Evolutionary conservation across 768 basidiomycete species (phyloP), one percentile per base, ranked within the genome.

Genomic region (Naganishia vishniacii): DNA sequence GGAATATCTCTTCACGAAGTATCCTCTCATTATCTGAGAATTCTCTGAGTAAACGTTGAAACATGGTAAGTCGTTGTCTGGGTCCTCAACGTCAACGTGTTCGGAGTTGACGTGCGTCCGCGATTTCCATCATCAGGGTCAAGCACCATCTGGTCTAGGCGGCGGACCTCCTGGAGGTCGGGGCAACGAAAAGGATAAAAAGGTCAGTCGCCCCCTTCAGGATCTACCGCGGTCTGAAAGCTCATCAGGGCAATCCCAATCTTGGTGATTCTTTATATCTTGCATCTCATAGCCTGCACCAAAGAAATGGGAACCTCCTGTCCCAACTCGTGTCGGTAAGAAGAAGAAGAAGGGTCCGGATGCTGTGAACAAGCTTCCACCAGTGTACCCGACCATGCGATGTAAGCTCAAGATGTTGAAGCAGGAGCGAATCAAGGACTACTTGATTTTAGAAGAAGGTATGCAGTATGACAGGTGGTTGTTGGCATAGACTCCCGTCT

Each of bases 221-320:
- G n/a, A n/a, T n/a, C n/a, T n/a, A n/a, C n/a, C n/a, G n/a, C n/a
- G n/a, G n/a, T n/a, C n/a, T n/a, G n/a, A n/a, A n/a, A n/a, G n/a
- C n/a, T n/a, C n/a, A n/a, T n/a, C n/a, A n/a, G n/a, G n/a, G n/a
- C n/a, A n/a, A n/a, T n/a, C n/a, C n/a, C n/a, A n/a, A n/a, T n/a
- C n/a, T n/a, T n/a, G n/a, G n/a, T n/a, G n/a, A n/a, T n/a, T n/a
- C n/a, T n/a, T n/a, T n/a, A n/a, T n/a, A n/a, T n/a, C n/a, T n/a
- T n/a, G n/a, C n/a, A n/a, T n/a, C n/a, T n/a, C n/a, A 40, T 37
- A 56, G 23, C 66, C 74, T 62, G 81, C 83, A 75, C 84, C 86
- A 79, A 95, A 97, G 85, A 93, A 94, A 80, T 98, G 93, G 92
- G 94, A 98, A 77, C 92, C 94, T 8, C 94, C 94, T 72, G 84